Evolutionary conservation across 306 rosid genomes (phyloP).

Genomic region (Begonia loranthoides): DNA sequence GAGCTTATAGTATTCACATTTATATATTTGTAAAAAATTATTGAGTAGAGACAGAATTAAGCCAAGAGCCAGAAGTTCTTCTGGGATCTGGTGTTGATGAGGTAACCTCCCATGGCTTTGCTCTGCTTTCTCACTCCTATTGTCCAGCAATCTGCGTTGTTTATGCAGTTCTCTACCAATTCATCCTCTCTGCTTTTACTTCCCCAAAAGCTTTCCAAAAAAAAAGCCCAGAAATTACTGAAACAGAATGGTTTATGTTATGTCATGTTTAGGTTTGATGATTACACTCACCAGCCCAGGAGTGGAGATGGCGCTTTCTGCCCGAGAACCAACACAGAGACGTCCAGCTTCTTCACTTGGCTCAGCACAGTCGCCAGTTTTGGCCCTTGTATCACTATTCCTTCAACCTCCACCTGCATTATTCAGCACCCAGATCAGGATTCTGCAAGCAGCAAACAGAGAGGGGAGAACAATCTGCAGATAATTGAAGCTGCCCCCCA

Average conservation of each 20-base stretch:
- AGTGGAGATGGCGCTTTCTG: constrained; percentile 67
- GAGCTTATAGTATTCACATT: neutral
- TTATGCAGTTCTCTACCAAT: constrained; percentile 72
- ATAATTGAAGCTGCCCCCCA: neutral
- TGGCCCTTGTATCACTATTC: constrained; percentile 79
- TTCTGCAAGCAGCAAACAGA: too few relatives aligned
- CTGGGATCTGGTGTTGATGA: constrained; percentile 92
- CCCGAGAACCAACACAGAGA: constrained; percentile 76
- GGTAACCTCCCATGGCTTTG: constrained; percentile 65
- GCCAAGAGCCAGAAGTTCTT: constrained; percentile 96
- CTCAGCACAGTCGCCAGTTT: constrained; percentile 57
- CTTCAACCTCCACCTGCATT: constrained; percentile 79
- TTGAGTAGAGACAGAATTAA: constrained; percentile 15
- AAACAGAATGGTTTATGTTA: neutral
- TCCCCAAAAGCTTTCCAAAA: constrained; percentile 44
- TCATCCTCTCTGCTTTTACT: constrained; percentile 38
- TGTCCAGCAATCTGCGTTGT: constrained; percentile 75
- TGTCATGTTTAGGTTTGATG: constrained; percentile 1
- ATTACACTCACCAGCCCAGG: constrained; percentile 55
- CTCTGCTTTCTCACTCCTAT: constrained; percentile 92
- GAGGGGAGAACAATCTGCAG: too few relatives aligned
- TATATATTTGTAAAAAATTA: neutral
- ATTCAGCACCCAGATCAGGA: neutral
- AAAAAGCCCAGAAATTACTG: neutral
- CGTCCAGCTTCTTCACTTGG: constrained; percentile 93